These are phyloP conservation scores for Bipolaris oryzae DNA, from an alignment of 2,329 filamentous ascomycete species.

Conservation along the genomic window DNA sequence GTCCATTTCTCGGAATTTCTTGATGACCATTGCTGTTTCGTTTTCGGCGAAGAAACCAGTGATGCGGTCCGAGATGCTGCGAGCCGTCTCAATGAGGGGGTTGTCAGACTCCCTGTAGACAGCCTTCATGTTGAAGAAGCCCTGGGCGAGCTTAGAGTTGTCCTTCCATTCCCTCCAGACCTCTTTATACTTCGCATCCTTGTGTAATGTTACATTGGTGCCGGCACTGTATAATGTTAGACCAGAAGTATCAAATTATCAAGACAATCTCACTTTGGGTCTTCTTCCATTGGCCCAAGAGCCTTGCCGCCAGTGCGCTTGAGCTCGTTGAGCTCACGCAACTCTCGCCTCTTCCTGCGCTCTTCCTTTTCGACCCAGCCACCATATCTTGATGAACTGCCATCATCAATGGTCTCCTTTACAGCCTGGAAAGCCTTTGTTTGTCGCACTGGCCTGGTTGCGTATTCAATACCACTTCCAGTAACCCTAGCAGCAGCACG, in stretches of 20 bases:
- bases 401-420: constrained; percentile 95
- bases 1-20: constrained; percentile 96
- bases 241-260: background rate
- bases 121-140: constrained; percentile 82
- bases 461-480: constrained; percentile 86
- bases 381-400: constrained; percentile 92
- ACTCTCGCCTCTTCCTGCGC: constrained; percentile 77
- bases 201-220: constrained; percentile 92
- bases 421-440: constrained; percentile 93
- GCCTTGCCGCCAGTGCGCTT: constrained; percentile 55
- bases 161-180: constrained; percentile 97
- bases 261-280: constrained; percentile 75
- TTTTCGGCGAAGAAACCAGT: constrained; percentile 98
- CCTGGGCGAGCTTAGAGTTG: constrained; percentile 84
- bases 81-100: constrained; percentile 87
- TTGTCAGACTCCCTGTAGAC: constrained; percentile 98
- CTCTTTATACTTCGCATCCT: constrained; percentile 96
- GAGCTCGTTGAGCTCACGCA: constrained; percentile 68
- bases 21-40: constrained; percentile 96
- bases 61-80: constrained; percentile 90
- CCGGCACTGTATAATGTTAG: constrained; percentile 69
- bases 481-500: constrained; percentile 85
- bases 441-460: constrained; percentile 90
- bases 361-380: constrained; percentile 98
- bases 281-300: constrained; percentile 72